phyloP scores from a whole-genome alignment of 306 rosid species.

The Senna siamea region DNA sequence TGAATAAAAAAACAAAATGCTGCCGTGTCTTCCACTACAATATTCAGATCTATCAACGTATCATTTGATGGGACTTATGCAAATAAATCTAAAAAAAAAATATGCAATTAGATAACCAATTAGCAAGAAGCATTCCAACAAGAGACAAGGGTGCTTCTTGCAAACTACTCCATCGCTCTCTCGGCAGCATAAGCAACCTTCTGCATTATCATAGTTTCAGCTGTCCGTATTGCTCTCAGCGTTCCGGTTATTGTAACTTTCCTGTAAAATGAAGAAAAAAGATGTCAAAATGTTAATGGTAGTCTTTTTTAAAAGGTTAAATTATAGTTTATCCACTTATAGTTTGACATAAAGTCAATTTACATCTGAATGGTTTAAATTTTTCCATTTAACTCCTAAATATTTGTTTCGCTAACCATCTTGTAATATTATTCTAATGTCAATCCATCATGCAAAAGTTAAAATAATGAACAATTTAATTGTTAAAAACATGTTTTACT shows the following conservation, averaged over 20 bases:
- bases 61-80: conserved; percentile 41
- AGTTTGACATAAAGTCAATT: background rate
- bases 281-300: background rate
- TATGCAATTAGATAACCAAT: conserved; percentile 47
- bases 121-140: conserved; percentile 30
- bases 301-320: too few species aligned
- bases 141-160: conserved; percentile 24
- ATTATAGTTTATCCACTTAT: background rate
- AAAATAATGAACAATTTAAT: background rate
- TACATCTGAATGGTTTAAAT: background rate
- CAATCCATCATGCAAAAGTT: too few species aligned
- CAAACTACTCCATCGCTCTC: conserved; percentile 62
- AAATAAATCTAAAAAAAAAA: conserved; percentile 51
- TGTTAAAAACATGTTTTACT: background rate
- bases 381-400: too few species aligned
- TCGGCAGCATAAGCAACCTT: conserved; percentile 90
- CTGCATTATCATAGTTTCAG: conserved; percentile 93
- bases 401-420: background rate
- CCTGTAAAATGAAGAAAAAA: conserved; percentile 55
- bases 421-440: too few species aligned
- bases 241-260: conserved; percentile 94
- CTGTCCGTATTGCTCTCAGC: conserved; percentile 82
- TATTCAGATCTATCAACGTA: conserved; percentile 43
- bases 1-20: conserved; percentile 36
- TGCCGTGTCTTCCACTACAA: conserved; percentile 49